Evolutionary conservation across 1,284 basidiomycete species (phyloP), one percentile per base, ranked within the genome.

Genomic region (Trichosporon sp.): DNA sequence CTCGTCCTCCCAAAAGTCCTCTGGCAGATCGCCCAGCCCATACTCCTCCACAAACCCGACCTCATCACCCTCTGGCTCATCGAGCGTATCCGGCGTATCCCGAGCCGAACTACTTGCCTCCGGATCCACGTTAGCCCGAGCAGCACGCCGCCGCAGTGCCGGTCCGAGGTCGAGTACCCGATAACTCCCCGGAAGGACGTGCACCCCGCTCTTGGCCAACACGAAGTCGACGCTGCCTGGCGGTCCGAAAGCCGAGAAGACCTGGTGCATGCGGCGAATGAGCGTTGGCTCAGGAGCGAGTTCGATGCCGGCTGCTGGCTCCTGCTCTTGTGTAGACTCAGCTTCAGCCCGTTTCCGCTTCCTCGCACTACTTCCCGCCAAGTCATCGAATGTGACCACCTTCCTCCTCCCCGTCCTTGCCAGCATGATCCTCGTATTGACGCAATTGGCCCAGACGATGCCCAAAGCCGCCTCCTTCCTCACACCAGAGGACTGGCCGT

Each of bases 361-460:
- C 25, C 13, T 29, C 25, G 23, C 25, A n/a, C 13, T 14, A 11
- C 23, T 27, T 11, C 56, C 57, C 19, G 59, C 34, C 10, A 75
- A 31, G 46, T 74, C 72, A n/a, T 65, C 49, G 25, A 66, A 66
- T 56, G 84, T 81, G 8, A 89, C 70, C 67, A 87, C 82, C 37
- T 86, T 83, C 64, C 88, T 82, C 63, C 91, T 82, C 5, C 85
- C 85, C 0, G 92, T 94, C 16, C 91, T 85, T 56, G 85, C 86
- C 56, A 95, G 83, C 84, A 95, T 88, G 62, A 96, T 84, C 11
- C 94, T 85, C 3, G 84, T 84, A 68, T 94, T 94, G 65, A 96
- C 83, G 67, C 90, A 88, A 76, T 95, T 95, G 9, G 92, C 89
- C 94, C 94, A 97, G 2, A 88, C 87, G 58, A 95, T 86, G 0